Evolutionary conservation across 139 green algal species (phyloP), one percentile per base, ranked within the genome.

Genomic region (Nannochloris sp.): DNA sequence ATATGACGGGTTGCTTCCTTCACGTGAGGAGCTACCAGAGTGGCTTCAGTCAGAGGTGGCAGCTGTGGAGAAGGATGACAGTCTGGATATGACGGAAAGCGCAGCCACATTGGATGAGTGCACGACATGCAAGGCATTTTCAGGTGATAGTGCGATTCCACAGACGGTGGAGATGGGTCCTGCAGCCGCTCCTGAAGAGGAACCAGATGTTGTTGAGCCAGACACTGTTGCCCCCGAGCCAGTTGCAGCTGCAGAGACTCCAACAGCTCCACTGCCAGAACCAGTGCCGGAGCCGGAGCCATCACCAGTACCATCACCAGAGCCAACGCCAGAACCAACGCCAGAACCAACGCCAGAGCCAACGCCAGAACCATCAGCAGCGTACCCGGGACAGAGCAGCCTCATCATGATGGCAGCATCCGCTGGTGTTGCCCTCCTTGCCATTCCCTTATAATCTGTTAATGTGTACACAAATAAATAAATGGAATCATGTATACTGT

Each of bases 11-110:
- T 23, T 27, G n/a, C 21, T 31, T 64, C 57, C 57, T 25, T 7
- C 16, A 14, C 18, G n/a, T 7, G n/a, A 53, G 46, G 23, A 58
- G 15, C 57, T 64, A 15, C 50, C 50, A 18, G 12, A 29, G 23
- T 58, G 50, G 50, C 23, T 54, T 40, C 34, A 40, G n/a, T 54
- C 48, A n/a, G 48, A 54, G 48, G 48, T 24, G 48, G 48, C n/a
- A 24, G 48, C 48, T 23, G 18, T n/a, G 0, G 18, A 61, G 55
- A 0, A 44, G n/a, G 11, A n/a, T 21, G 19, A 61, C 12, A 19
- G 10, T 46, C 18, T 46, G 3, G 55, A 61, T 46, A 23, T 46
- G 18, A 21, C 55, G 15, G 55, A 44, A 46, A 5, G 56, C n/a
- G 18, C n/a, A 12, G 18, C 18, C 15, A 21, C 55, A 6, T 55